A percentile compares a stretch with the other conserved stretches of the same genome.
Conservation (phyloP, 371 early-diverging fungal species). For the Rhizomucor pusillus region DNA sequence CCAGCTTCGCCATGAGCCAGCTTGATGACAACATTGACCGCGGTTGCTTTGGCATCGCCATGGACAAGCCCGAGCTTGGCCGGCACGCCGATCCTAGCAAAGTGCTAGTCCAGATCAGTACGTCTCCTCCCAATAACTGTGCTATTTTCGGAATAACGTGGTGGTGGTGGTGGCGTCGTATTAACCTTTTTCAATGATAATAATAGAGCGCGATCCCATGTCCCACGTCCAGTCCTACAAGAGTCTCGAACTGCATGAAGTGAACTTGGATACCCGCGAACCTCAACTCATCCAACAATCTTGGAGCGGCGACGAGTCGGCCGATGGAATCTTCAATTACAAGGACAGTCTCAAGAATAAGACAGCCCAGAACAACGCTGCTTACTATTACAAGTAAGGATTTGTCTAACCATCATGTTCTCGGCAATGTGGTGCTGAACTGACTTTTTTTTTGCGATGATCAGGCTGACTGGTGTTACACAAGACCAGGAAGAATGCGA, state of each 20-base stretch:
- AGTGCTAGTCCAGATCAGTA: conserved; percentile 9
- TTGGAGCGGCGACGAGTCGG: conserved; percentile 8
- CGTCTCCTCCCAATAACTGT: not conserved
- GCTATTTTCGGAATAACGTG: not conserved
- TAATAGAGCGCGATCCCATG: conserved; percentile 12
- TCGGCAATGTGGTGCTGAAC: not conserved
- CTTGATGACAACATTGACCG: conserved; percentile 17
- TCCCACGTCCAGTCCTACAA: conserved; percentile 14
- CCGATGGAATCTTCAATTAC: conserved; percentile 10
- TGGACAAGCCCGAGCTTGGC: conserved; percentile 14
- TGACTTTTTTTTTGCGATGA: not conserved
- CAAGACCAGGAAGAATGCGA: conserved; percentile 12
- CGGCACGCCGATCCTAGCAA: conserved; percentile 9
- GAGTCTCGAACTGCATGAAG: conserved; percentile 10
- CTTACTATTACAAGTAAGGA: conserved; percentile 24
- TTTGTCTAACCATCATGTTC: not conserved
- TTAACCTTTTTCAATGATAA: not conserved
- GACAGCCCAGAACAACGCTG: conserved; percentile 2
- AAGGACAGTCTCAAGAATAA: conserved; percentile 13
- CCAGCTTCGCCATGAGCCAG: conserved; percentile 7
- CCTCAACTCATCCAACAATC: conserved; percentile 12
- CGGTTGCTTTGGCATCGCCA: conserved; percentile 22
- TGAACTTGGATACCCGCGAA: conserved; percentile 6
- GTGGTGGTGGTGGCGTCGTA: not conserved
- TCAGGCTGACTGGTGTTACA: conserved; percentile 13